A percentile compares a stretch with the other conserved stretches of the same genome.
Evolutionary conservation across 202 grass and related monocot species (phyloP).

Genomic region (Musa balbisiana): DNA sequence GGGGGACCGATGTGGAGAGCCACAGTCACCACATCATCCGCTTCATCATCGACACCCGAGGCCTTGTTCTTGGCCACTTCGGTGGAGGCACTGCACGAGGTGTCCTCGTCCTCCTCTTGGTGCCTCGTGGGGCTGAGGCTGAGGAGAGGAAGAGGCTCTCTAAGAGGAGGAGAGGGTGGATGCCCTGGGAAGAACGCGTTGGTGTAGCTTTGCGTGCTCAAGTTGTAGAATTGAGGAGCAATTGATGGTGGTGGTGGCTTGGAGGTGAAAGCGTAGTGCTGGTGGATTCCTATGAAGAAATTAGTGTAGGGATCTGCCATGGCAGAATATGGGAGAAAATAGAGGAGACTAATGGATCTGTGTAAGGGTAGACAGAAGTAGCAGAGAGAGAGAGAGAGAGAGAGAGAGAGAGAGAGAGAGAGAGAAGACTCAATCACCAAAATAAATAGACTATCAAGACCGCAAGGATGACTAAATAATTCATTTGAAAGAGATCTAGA

Average conservation of each 20-base stretch:
- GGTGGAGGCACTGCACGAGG: constrained; percentile 1
- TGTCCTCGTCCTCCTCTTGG: constrained; percentile 11
- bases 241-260: constrained; percentile 18
- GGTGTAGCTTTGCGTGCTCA: constrained; percentile 6
- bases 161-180: constrained; percentile 46
- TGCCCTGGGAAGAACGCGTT: constrained; percentile 28
- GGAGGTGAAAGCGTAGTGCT: constrained; percentile 16
- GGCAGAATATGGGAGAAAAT: constrained; percentile 8
- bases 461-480: not conserved
- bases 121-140: constrained; percentile 37
- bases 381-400: too few species aligned
- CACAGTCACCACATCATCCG: constrained; percentile 42
- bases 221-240: not conserved
- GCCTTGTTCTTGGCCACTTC: not conserved
- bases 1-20: constrained; percentile 74
- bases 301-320: constrained; percentile 63
- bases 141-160: constrained; percentile 66
- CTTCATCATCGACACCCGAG: not conserved
- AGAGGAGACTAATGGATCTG: not conserved
- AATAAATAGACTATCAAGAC: not conserved
- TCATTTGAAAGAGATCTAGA: not conserved
- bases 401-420: not conserved
- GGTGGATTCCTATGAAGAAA: constrained; percentile 54
- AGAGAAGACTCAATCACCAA: not conserved
- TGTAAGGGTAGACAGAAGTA: not conserved